phyloP scores from a whole-genome alignment of 768 basidiomycete genomes.

The Tephrocybe sp. region DNA sequence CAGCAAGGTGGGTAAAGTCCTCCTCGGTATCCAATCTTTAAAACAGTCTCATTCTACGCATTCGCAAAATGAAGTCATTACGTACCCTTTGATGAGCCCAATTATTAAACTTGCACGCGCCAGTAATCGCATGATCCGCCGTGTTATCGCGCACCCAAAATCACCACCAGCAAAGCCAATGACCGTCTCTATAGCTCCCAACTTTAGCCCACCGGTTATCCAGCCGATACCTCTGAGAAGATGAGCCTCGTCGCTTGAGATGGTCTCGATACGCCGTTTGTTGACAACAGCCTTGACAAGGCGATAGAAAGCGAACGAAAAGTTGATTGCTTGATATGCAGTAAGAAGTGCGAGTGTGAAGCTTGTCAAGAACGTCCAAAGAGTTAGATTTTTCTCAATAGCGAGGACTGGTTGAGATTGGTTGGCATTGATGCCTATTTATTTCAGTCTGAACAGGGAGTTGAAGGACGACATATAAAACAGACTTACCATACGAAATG shows the following conservation, averaged over 20 bases:
- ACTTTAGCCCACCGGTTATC: constrained; percentile 58
- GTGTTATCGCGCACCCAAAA: constrained; percentile 53
- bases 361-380: constrained; percentile 60
- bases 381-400: constrained; percentile 37
- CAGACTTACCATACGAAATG: constrained; percentile 50
- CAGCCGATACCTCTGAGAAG: constrained; percentile 64
- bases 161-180: constrained; percentile 58
- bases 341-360: constrained; percentile 61
- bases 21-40: constrained; percentile 53
- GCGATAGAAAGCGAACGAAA: constrained; percentile 59
- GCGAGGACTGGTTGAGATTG: constrained; percentile 19
- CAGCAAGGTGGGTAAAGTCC: constrained; percentile 47
- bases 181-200: constrained; percentile 65
- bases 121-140: constrained; percentile 59
- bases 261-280: constrained; percentile 51
- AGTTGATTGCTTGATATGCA: constrained; percentile 57
- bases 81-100: constrained; percentile 71
- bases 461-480: background rate
- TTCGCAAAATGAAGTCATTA: constrained; percentile 3
- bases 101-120: constrained; percentile 56
- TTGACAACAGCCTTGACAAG: constrained; percentile 49
- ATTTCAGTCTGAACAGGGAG: background rate
- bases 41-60: background rate
- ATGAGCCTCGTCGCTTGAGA: constrained; percentile 43
- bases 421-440: constrained; percentile 11